phyloP scores from a whole-genome alignment of 257 asterid genomes.

The Solanum dulcamara region DNA sequence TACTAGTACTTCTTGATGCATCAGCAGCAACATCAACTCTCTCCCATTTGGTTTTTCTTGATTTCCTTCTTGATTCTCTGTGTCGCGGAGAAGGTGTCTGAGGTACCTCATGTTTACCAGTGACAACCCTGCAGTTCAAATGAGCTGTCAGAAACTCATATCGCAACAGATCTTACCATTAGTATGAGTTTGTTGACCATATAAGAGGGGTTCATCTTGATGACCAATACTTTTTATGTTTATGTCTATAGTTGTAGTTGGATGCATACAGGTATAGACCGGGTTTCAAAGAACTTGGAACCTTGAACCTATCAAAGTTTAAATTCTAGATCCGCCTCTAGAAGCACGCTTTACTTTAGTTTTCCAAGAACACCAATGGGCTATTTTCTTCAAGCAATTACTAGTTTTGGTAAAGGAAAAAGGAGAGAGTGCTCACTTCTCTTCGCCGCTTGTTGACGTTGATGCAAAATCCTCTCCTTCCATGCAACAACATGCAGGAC shows the following conservation, averaged over 20 bases:
- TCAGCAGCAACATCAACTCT: slow-evolving; percentile 8
- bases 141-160: neutral
- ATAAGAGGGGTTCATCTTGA: neutral
- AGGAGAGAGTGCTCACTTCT: slow-evolving; percentile 31
- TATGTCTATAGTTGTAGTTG: neutral
- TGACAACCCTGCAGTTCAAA: slow-evolving; percentile 26
- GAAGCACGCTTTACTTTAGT: neutral
- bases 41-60: slow-evolving; percentile 18
- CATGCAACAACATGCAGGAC: slow-evolving; percentile 87
- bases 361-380: neutral
- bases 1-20: slow-evolving; percentile 9
- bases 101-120: slow-evolving; percentile 56
- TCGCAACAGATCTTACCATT: neutral
- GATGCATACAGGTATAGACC: neutral
- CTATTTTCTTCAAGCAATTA: neutral
- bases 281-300: neutral
- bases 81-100: slow-evolving; percentile 71
- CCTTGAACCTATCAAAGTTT: neutral
- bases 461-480: slow-evolving; percentile 24
- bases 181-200: neutral
- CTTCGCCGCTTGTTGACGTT: slow-evolving; percentile 15
- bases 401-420: neutral
- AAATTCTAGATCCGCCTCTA: neutral
- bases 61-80: slow-evolving; percentile 39
- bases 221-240: neutral